Base-by-base conservation (phyloP, 495 filamentous ascomycete genomes). In the Trichocladium antarcticum region DNA sequence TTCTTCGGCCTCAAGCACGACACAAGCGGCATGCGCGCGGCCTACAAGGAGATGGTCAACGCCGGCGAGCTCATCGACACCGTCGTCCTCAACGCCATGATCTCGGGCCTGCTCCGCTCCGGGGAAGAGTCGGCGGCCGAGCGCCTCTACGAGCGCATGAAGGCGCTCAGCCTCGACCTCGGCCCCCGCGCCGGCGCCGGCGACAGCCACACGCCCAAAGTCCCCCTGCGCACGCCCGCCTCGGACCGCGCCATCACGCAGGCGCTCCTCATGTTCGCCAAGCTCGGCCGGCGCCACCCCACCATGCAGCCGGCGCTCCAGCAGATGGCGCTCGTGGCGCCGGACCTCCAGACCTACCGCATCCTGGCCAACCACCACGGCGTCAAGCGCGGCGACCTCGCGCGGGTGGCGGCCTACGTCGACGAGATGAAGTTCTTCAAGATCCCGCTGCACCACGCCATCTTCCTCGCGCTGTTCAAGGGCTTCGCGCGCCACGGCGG, bases 31-130 rank as follows among this genome's bases (percentile, higher is more conserved):
- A 75, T 94, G 35, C 74, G 85, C 37, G 70, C 69, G 29, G 78
- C 82, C 1, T 98, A 93, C 57, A 69, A 77, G 28, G 75, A 83
- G 6, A 81, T 94, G 60, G 82, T 95, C 24, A 68, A 82, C 37
- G 77, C 78, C 0, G 89, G 88, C 29, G 84, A 95, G 59, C 78
- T 95, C 14, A 81, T 98, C 27, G 89, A 97, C 63, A 92, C 87
- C 0, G 76, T 82, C 5, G 84, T 87, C 11, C 69, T 96, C 57
- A 96, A 96, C 59, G 83, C 82, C 50, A 74, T 96, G 55, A 84
- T 95, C 49, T 72, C 78, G 1, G 81, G 88, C 2, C 75, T 97
- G 19, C 68, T 97, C 34, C 73, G 76, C 47, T 76, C 80, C 2
- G 80, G 82, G 24, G 87, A 97, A 55, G 68, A 77, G 4, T 63